Conservation (phyloP, 1,284 basidiomycete genomes). For the Trichosporon sp. region DNA sequence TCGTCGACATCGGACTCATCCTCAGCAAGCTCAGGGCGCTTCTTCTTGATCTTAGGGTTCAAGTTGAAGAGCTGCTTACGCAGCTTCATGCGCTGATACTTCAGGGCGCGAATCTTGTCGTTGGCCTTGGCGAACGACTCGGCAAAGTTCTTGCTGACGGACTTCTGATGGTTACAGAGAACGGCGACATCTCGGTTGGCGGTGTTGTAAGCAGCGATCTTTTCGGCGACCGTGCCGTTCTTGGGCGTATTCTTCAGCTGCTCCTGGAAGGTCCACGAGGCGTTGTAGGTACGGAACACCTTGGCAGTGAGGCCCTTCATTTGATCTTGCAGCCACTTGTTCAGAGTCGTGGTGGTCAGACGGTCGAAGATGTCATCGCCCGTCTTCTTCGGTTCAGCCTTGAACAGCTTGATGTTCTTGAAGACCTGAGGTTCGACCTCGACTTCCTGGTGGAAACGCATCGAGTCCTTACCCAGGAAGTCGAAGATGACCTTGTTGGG, state of each 20-base stretch:
- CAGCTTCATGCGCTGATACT: conserved; percentile 91
- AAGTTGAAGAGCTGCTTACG: conserved; percentile 71
- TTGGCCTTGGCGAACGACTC: conserved; percentile 87
- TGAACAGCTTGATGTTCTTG: conserved; percentile 84
- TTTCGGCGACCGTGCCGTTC: conserved; percentile 76
- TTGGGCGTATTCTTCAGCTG: conserved; percentile 73
- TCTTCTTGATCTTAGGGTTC: conserved; percentile 76
- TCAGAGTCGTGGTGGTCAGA: conserved; percentile 72
- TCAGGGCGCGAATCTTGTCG: conserved; percentile 70
- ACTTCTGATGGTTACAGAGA: conserved; percentile 95
- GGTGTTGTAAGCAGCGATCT: conserved; percentile 89
- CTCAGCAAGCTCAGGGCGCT: conserved; percentile 64
- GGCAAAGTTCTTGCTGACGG: conserved; percentile 82
- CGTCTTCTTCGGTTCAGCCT: conserved; percentile 80
- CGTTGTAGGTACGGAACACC: conserved; percentile 98
- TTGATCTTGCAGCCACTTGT: conserved; percentile 82
- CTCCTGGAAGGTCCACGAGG: conserved; percentile 87
- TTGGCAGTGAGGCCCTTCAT: conserved; percentile 97
- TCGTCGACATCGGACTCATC: conserved; percentile 91
- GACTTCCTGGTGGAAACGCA: conserved; percentile 88
- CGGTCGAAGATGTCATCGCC: conserved; percentile 92
- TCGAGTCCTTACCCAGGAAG: conserved; percentile 96
- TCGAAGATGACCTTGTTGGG: conserved; percentile 83
- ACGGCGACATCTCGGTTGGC: conserved; percentile 94
- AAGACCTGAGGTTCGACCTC: conserved; percentile 80